These are phyloP conservation scores for Suillus clintonianus DNA, from an alignment of 768 basidiomycete species.

Conservation along the genomic window DNA sequence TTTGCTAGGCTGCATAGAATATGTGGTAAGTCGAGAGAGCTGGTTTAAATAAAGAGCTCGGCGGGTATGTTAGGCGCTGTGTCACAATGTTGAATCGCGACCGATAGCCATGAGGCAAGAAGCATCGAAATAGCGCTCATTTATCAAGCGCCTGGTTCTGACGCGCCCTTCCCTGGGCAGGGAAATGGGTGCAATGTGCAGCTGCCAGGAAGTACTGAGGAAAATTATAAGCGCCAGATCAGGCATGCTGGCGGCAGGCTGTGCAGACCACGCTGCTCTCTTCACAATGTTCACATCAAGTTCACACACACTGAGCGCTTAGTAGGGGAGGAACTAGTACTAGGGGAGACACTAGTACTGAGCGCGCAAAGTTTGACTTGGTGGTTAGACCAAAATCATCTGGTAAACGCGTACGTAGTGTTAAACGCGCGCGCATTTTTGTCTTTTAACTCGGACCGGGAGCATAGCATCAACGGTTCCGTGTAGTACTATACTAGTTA, in stretches of 20 bases:
- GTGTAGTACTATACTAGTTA: no score
- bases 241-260: no score
- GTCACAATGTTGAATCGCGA: background rate
- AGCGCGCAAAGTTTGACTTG: background rate
- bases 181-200: no score
- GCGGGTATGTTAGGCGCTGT: background rate
- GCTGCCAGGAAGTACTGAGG: background rate
- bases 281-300: background rate
- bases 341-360: no score
- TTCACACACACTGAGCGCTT: no score
- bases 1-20: background rate
- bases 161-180: no score
- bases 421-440: background rate
- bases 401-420: background rate
- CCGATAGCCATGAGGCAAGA: background rate
- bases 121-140: background rate
- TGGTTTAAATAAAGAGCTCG: background rate
- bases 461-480: no score
- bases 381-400: background rate
- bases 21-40: no score
- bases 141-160: background rate
- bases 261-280: no score
- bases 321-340: no score
- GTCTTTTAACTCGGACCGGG: no score
- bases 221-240: background rate